Evolutionary conservation across 495 filamentous ascomycete species (phyloP).

Genomic region (Astrothelium subdiscretum): DNA sequence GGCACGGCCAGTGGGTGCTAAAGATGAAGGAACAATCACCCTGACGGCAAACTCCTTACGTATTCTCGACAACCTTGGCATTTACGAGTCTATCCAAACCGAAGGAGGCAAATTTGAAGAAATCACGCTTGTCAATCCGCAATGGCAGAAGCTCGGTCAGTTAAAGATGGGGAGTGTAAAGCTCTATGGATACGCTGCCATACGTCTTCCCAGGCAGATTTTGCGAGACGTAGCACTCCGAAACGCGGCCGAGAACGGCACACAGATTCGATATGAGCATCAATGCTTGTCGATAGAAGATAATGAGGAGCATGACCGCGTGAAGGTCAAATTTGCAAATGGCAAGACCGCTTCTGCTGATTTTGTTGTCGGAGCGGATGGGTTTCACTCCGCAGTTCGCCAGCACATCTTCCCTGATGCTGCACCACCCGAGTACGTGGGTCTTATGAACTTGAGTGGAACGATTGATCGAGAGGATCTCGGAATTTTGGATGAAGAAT

Average conservation of each 20-base stretch:
- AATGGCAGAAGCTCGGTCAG: neutral
- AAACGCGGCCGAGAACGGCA: neutral
- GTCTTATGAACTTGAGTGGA: neutral
- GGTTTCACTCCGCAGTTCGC: neutral
- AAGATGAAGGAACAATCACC: neutral
- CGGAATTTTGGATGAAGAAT: neutral
- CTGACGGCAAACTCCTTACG: neutral
- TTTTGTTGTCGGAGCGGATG: neutral
- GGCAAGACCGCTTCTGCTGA: neutral
- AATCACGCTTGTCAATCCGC: neutral
- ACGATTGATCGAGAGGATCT: neutral
- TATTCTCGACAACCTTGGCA: neutral
- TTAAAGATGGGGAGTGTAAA: neutral
- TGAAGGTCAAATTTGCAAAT: neutral
- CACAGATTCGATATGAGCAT: neutral
- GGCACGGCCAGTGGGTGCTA: neutral
- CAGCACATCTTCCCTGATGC: neutral
- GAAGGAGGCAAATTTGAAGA: neutral
- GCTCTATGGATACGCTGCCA: neutral
- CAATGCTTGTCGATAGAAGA: neutral
- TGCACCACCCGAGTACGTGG: neutral
- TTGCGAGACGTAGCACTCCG: neutral
- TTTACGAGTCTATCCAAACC: neutral
- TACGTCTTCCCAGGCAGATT: neutral
- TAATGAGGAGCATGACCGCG: neutral